A percentile compares a stretch with the other conserved stretches of the same genome.
These are phyloP conservation scores for Acaromyces ingoldii DNA, from an alignment of 1,284 basidiomycete genomes.

Conservation along the genomic window DNA sequence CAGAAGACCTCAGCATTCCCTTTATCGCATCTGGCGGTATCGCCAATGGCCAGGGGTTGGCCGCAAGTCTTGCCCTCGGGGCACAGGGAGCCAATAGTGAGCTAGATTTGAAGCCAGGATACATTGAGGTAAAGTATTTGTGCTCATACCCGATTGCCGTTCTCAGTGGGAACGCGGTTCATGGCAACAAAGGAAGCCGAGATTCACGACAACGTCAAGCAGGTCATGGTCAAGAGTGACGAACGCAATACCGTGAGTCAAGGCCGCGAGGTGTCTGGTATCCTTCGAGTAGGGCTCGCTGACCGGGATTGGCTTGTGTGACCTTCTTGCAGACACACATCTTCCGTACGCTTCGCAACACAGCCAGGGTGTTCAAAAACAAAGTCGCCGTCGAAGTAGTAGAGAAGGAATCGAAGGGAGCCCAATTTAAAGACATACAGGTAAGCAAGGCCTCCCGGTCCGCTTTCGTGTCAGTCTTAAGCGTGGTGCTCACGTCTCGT, in stretches of 20 bases:
- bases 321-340: conserved; percentile 62
- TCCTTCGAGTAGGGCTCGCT: neutral
- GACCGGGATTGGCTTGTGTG: too few relatives aligned
- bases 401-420: conserved; percentile 73
- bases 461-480: conserved; percentile 4
- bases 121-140: neutral
- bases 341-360: conserved; percentile 74
- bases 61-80: conserved; percentile 74
- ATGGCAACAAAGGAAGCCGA: conserved; percentile 68
- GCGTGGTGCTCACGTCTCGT: conserved; percentile 7
- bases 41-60: conserved; percentile 64
- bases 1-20: conserved; percentile 74
- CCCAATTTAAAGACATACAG: conserved; percentile 78
- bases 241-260: conserved; percentile 62
- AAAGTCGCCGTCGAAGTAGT: conserved; percentile 74
- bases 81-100: conserved; percentile 83
- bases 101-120: conserved; percentile 34
- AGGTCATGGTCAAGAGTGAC: conserved; percentile 74
- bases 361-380: conserved; percentile 83
- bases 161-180: conserved; percentile 57
- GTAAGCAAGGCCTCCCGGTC: too few relatives aligned
- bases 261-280: neutral
- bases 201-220: conserved; percentile 85
- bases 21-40: conserved; percentile 79
- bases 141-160: neutral